These are phyloP conservation scores for Artemisia annua DNA, from an alignment of 129 eudicot species.

Conservation along the genomic window DNA sequence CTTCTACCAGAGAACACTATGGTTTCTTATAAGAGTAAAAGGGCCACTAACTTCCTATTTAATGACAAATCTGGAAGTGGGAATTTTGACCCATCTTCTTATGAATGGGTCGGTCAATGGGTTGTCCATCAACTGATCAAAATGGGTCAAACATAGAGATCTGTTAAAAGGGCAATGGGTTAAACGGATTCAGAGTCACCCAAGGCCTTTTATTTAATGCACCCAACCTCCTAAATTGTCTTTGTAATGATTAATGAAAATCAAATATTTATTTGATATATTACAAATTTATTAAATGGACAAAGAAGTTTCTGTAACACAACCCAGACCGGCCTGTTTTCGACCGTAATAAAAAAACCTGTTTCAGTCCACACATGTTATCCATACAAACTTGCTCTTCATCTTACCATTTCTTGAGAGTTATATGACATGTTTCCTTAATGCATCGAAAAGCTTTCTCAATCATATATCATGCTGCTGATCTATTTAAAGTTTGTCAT, in stretches of 20 bases:
- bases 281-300: not conserved
- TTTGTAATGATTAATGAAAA: not conserved
- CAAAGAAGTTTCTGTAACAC: conserved; percentile 7
- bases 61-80: not conserved
- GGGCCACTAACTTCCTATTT: not conserved
- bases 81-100: not conserved
- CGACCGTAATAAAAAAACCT: not conserved
- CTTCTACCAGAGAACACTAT: not conserved
- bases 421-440: not conserved
- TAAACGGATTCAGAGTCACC: not conserved
- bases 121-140: not conserved
- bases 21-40: not conserved
- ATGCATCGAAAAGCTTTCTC: not conserved
- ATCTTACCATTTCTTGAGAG: not conserved
- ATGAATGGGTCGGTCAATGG: not conserved
- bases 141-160: not conserved
- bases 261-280: not conserved
- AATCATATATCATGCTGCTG: conserved; percentile 10
- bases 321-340: not conserved
- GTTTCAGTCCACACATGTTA: not conserved
- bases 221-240: not conserved
- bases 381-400: not conserved
- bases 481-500: not conserved
- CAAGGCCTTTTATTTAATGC: not conserved
- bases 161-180: conserved; percentile 4